A percentile compares a stretch with the other conserved stretches of the same genome.
Evolutionary conservation across 345 rosid genomes (phyloP).

Genomic region (Sonneratia caseolaris): DNA sequence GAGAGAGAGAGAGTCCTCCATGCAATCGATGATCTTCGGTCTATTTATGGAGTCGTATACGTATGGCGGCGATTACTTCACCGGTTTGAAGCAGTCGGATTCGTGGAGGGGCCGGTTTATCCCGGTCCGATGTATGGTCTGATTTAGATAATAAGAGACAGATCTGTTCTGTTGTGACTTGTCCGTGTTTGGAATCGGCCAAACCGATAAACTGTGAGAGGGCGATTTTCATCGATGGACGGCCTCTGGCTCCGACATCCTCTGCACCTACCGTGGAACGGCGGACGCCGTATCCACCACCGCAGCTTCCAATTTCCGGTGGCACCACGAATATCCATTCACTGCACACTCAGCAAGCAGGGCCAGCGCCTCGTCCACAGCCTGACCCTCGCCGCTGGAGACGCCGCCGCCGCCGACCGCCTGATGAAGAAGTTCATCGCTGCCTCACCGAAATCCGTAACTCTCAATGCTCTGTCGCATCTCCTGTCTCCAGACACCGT

Average conservation of each 20-base stretch:
- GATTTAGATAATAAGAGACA: background rate
- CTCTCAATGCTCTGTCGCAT: conserved; percentile 71
- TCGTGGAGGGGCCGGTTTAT: too few species aligned
- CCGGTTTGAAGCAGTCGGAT: too few species aligned
- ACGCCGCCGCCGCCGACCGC: conserved; percentile 33
- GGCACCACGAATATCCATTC: conserved; percentile 4
- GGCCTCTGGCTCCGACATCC: conserved; percentile 7
- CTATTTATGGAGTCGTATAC: background rate
- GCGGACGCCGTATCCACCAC: conserved; percentile 10
- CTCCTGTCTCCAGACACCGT: conserved; percentile 43
- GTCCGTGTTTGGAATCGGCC: background rate
- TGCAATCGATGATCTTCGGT: background rate
- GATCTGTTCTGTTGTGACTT: too few species aligned
- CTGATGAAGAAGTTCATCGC: conserved; percentile 70
- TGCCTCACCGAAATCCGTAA: conserved; percentile 49
- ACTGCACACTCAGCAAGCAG: conserved; percentile 39
- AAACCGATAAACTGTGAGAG: background rate
- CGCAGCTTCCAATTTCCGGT: conserved; percentile 3
- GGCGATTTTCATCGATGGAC: background rate
- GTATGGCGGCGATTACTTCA: background rate
- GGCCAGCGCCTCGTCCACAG: conserved; percentile 46
- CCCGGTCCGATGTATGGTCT: background rate
- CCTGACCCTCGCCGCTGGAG: conserved; percentile 31
- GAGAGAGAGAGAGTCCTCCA: background rate
- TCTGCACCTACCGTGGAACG: conserved; percentile 3